Evolutionary conservation across 176 grass and related monocot species (phyloP), one percentile per base, ranked within the genome.

Genomic region (Typha latifolia): DNA sequence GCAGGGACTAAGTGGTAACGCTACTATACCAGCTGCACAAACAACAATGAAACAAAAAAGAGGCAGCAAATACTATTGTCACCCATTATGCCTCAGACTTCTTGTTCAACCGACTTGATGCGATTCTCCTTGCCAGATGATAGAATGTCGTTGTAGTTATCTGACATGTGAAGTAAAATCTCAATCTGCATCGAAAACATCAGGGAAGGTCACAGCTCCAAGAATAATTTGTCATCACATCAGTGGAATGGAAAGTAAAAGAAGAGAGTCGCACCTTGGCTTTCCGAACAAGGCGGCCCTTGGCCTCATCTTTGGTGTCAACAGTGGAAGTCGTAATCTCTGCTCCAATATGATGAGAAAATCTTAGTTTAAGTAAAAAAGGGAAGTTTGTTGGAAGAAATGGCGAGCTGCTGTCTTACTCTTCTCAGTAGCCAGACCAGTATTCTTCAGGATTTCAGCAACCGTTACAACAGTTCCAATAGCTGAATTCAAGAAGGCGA

Each of bases 391-490:
- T 48, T 50, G 37, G 6, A 9, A 21, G n/a, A 32, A 69, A 18
- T 0, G n/a, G 29, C 29, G 1, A 16, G 51, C 18, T 55, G 15
- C 4, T 7, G 51, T 14, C 73, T 80, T 82, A 89, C 88, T 91
- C 77, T 84, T 96, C 72, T 91, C 82, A 14, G 65, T 91, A 78
- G 92, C 92, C 4, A 89, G 66, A 49, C 85, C 88, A 62, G 81
- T 96, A 72, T 91, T 91, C 80, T 96, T 96, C 53, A 88, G 77
- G 63, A 96, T 96, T 66, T 96, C 92, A 19, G 92, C 85, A 51
- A 96, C 92, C 14, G 85, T 96, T 3, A 91, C 92, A 12, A 96
- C 88, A 2, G 88, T 89, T 66, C 88, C 85, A 62, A 96, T 91
- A 47, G 88, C 85, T 91, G 79, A 8, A 88, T 77, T 37, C 1